Conservation (phyloP, 2,329 filamentous ascomycete genomes). For the Bipolaris zeicola region DNA sequence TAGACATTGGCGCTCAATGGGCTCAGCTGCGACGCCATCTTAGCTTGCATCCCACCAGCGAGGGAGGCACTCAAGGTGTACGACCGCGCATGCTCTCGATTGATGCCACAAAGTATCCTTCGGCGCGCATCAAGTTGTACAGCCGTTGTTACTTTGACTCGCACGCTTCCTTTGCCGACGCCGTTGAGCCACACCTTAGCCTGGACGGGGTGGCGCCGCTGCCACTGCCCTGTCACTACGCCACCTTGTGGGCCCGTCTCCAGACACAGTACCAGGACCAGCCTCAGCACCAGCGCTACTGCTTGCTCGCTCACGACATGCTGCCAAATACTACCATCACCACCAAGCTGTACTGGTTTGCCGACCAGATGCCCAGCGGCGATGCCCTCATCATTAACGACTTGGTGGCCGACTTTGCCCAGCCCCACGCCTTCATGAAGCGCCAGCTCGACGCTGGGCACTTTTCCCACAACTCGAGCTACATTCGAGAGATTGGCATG, state of each 20-base stretch:
- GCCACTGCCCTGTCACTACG: neutral
- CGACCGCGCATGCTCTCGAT: neutral
- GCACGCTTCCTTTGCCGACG: neutral
- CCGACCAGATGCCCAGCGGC: neutral
- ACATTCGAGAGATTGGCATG: neutral
- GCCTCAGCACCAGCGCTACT: neutral
- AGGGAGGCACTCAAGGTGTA: neutral
- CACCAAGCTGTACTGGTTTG: neutral
- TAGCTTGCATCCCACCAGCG: neutral
- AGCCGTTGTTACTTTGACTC: constrained; percentile 2
- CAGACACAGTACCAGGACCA: neutral
- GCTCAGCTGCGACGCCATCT: neutral
- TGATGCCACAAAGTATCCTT: neutral
- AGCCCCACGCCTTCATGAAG: neutral
- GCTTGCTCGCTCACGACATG: neutral
- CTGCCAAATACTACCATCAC: neutral
- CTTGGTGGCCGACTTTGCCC: neutral
- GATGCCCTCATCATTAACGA: neutral
- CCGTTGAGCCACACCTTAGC: neutral
- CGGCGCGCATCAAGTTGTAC: constrained; percentile 1
- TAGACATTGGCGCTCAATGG: neutral
- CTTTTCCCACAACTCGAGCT: neutral
- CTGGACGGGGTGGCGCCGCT: neutral
- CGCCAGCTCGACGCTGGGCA: neutral
- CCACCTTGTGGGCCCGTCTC: neutral